Evolutionary conservation across 495 filamentous ascomycete genomes (phyloP), one percentile per base, ranked within the genome.

Genomic region (Pseudoneurospora amorphoporcata): DNA sequence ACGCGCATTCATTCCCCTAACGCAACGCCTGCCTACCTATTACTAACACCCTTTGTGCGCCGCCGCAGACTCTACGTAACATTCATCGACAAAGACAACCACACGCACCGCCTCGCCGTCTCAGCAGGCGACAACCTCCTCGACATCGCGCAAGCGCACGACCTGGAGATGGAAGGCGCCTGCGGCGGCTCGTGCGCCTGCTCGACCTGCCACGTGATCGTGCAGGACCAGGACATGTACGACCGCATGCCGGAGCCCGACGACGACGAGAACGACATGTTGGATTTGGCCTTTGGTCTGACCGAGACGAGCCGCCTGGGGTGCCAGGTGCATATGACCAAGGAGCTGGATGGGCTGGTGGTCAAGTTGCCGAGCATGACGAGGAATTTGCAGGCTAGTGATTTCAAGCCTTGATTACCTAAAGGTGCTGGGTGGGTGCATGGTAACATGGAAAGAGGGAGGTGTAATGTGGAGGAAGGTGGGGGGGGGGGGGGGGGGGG

Each of bases 211-310:
- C 95, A 99, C 83, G 91, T 98, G 68, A 97, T 99, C 70, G 92
- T 99, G 53, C 86, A 90, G 72, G 90, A 92, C 77, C 88, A 92
- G 4, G 91, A 90, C 17, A 88, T 92, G 86, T 98, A 93, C 79
- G 95, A 98, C 75, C 90, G 90, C 83, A 95, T 98, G 85, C 88
- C 90, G 65, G 96, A 98, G 82, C 92, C 95, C 17, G 90, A 91
- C 47, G 95, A 99, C 80, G 96, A 99, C 80, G 95, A 99, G 87
- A 98, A 98, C 81, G 95, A 99, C 82, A 99, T 99, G 95, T 84
- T 99, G 76, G 95, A 99, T 80, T 81, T 98, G 73, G 95, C 95
- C 0, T 99, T 99, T 80, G 95, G 95, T 0, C 78, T 98, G 76
- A 98, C 94, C 8, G 95, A 99, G 84, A 99, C 96, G 68, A 97